Percentiles rank a stretch among this genome's conserved stretches.
Evolutionary conservation across 2,329 filamentous ascomycete genomes (phyloP).

Genomic region (Mycosphaerella arachidis): DNA sequence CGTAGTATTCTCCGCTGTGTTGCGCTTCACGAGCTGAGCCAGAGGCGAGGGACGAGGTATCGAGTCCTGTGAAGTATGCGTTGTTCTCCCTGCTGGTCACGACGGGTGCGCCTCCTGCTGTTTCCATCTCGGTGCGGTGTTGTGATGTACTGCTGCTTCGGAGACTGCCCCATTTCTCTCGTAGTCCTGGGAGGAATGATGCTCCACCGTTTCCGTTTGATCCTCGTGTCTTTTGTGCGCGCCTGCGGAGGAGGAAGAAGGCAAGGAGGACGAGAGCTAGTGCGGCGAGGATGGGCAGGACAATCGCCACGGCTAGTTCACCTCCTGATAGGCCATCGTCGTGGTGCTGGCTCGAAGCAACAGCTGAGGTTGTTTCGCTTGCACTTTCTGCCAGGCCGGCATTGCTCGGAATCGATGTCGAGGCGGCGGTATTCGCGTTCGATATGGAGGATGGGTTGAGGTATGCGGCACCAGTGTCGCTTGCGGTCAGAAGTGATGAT

Average conservation of each 20-base stretch:
- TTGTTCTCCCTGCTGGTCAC: slow-evolving; percentile 12
- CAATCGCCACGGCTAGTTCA: slow-evolving; percentile 22
- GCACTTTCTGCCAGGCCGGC: background rate
- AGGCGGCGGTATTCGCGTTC: background rate
- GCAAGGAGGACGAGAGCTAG: slow-evolving; percentile 9
- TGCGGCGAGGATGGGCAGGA: slow-evolving; percentile 20
- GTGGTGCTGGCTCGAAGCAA: slow-evolving; percentile 3
- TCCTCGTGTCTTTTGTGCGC: slow-evolving; percentile 3
- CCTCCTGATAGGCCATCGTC: slow-evolving; percentile 18
- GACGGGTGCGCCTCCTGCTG: slow-evolving; percentile 4
- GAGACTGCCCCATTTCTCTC: slow-evolving; percentile 18
- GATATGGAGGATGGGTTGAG: background rate
- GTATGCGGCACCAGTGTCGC: background rate
- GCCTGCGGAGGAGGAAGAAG: slow-evolving; percentile 21
- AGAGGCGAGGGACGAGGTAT: slow-evolving; percentile 16
- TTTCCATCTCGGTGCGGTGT: background rate
- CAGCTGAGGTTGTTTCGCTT: background rate
- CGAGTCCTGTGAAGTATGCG: slow-evolving; percentile 23
- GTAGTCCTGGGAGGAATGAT: slow-evolving; percentile 7
- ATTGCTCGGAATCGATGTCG: background rate
- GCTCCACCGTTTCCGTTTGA: slow-evolving; percentile 4
- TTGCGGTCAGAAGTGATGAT: background rate
- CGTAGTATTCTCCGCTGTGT: slow-evolving; percentile 7
- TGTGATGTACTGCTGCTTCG: slow-evolving; percentile 14
- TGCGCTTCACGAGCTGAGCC: background rate